Base-by-base conservation (phyloP, 345 rosid species). In the Moringa oleifera region DNA sequence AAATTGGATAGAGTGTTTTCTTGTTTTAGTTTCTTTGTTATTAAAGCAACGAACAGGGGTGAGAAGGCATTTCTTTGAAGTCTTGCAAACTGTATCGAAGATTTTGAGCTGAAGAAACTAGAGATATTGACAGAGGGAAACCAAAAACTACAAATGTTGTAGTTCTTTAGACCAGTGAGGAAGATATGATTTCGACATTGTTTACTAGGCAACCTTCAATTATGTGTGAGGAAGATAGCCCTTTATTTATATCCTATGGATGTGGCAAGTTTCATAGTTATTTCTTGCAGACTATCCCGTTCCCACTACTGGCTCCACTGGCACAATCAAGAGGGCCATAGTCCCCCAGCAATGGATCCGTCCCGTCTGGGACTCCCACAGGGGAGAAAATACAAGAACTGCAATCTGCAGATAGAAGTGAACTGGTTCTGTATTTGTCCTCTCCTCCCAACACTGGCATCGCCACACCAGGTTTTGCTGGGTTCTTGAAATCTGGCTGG, bases 361-460 rank as follows among this genome's bases (percentile, higher is more conserved):
- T 31, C 31, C 51, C 51, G 18, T 55, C 23, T 6, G 55, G 18
- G 23, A n/a, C 59, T 53, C 51, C 36, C 0, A 45, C 66, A 2
- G 68, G 68, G 2, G 77, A 74, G 76, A 65, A 79, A 31, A 75
- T 56, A 62, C 88, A 79, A 63, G 82, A 61, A 21, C 47, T 19
- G 22, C 83, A 81, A 53, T 79, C 78, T 4, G 71, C 46, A 22
- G 79, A 69, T 47, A 90, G 61, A 15, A 87, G 83, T 13, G 87
- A 77, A 16, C 82, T 17, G 13, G 82, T 82, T 68, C 79, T 78
- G 63, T 78, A 84, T 67, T 72, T 82, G 52, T 80, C 83, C 63
- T 87, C 89, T 46, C 81, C 84, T 53, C 87, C 83, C 23, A 76
- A 63, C 0, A 81, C 79, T 0, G 86, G 85, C 95, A 84, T 82